Evolutionary conservation across 2,329 filamentous ascomycete species (phyloP).

Genomic region (Madurella mycetomatis): DNA sequence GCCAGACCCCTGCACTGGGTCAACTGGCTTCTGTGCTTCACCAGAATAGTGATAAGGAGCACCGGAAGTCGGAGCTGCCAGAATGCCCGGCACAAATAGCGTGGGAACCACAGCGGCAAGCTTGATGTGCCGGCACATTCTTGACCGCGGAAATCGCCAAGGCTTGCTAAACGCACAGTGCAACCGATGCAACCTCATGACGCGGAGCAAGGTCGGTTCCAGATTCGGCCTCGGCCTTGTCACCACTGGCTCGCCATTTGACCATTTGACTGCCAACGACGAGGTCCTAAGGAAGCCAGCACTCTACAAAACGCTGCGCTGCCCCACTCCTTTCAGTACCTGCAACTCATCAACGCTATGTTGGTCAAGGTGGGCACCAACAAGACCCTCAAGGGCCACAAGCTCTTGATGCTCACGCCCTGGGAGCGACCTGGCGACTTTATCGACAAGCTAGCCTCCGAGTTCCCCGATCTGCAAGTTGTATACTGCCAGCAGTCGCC

Average conservation of each 20-base stretch:
- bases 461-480: slow-evolving; percentile 44
- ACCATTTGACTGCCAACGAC: no score
- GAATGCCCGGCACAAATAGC: no score
- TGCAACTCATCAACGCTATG: not conserved
- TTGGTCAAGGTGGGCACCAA: slow-evolving; percentile 24
- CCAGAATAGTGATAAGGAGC: slow-evolving; percentile 9
- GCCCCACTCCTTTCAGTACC: not conserved
- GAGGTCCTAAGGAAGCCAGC: no score
- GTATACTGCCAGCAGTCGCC: slow-evolving; percentile 29
- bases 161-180: no score
- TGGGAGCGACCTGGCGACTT: slow-evolving; percentile 31
- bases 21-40: slow-evolving; percentile 19
- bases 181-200: no score
- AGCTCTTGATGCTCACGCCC: slow-evolving; percentile 41
- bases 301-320: no score
- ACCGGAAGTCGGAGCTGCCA: not conserved
- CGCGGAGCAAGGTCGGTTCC: no score
- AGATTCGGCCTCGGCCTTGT: no score
- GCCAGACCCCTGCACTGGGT: slow-evolving; percentile 22
- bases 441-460: slow-evolving; percentile 34
- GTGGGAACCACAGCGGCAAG: no score
- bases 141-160: no score
- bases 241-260: no score
- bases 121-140: no score
- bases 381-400: slow-evolving; percentile 43